A percentile compares a stretch with the other conserved stretches of the same genome.
These are phyloP conservation scores for Colletotrichum sp. DNA, from an alignment of 2,329 filamentous ascomycete genomes.

Conservation along the genomic window DNA sequence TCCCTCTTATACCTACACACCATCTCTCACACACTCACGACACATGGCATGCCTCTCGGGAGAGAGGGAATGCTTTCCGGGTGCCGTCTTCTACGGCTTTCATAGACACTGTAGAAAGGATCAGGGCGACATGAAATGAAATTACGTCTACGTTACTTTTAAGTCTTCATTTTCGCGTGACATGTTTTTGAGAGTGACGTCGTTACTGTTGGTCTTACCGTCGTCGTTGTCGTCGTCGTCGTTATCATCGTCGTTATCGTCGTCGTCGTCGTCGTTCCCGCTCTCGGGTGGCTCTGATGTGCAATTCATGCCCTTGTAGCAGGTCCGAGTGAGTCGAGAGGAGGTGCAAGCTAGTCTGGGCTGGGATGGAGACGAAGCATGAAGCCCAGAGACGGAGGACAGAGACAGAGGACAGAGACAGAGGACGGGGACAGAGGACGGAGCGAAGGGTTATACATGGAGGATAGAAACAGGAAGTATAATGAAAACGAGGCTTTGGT, in stretches of 20 bases:
- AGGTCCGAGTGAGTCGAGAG: not conserved
- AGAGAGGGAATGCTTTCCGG: constrained; percentile 18
- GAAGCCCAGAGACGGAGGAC: not conserved
- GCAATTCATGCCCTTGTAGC: not conserved
- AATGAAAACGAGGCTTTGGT: accelerated
- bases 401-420: too few species aligned
- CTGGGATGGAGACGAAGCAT: not conserved
- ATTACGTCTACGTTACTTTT: constrained; percentile 22
- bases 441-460: too few species aligned
- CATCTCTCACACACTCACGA: constrained; percentile 16
- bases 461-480: not conserved
- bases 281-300: not conserved
- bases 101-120: constrained; percentile 26
- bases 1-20: constrained; percentile 17
- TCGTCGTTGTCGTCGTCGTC: not conserved
- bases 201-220: not conserved
- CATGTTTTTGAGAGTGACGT: not conserved
- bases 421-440: too few species aligned
- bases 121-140: constrained; percentile 26
- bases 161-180: accelerated
- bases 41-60: constrained; percentile 18
- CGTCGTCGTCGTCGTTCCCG: not conserved
- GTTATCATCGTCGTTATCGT: not conserved
- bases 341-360: not conserved
- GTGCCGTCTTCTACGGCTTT: constrained; percentile 21